Percentiles rank a stretch among this genome's conserved stretches.
Conservation (phyloP, 2,329 filamentous ascomycete genomes). For the Microdochium nivale region DNA sequence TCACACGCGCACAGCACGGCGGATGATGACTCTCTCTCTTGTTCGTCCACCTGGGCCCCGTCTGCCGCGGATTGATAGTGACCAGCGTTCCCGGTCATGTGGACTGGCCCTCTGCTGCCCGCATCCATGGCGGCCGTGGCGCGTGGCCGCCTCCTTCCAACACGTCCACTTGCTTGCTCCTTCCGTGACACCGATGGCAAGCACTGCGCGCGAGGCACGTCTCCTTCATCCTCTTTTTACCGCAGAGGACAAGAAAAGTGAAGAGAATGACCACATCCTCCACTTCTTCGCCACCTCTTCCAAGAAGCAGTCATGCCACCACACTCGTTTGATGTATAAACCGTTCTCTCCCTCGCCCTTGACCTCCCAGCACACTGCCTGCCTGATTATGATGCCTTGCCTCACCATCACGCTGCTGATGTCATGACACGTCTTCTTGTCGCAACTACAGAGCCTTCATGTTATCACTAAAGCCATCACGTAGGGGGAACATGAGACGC, state of each 20-base stretch:
- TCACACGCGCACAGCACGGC: neutral
- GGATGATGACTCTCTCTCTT: neutral
- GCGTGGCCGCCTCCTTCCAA: neutral
- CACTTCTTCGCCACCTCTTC: neutral
- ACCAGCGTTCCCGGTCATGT: constrained; percentile 1
- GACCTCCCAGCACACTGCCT: too few relatives aligned
- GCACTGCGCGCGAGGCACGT: neutral
- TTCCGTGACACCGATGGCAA: neutral
- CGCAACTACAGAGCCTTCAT: neutral
- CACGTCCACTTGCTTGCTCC: neutral
- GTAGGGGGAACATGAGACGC: neutral
- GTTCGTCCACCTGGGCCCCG: neutral
- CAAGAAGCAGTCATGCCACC: neutral
- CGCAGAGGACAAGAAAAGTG: neutral
- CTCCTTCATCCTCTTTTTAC: neutral
- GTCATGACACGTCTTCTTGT: neutral
- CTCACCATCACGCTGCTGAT: neutral
- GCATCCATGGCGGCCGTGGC: neutral
- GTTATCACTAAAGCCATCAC: neutral
- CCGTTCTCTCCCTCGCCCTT: too few relatives aligned
- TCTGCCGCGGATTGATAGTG: too few relatives aligned
- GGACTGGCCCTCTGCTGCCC: neutral
- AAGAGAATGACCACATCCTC: neutral
- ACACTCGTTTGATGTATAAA: too few relatives aligned
- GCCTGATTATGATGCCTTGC: too few relatives aligned